Percentiles rank a stretch among this genome's conserved stretches.
Evolutionary conservation across 1,284 basidiomycete species (phyloP).

Genomic region (Ganoderma leucocontextum): DNA sequence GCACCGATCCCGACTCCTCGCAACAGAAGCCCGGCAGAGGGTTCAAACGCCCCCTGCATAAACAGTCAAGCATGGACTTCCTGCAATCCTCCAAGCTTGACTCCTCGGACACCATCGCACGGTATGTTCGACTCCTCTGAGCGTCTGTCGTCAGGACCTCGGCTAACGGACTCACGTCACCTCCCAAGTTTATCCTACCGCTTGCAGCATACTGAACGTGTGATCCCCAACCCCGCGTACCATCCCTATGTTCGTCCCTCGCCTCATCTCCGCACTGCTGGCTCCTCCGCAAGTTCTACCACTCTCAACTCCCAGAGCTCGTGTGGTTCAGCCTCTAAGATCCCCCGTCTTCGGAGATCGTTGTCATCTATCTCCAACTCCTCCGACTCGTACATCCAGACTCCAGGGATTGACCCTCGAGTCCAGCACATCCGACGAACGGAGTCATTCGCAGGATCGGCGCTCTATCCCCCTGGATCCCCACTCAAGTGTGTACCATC

Average conservation of each 20-base stretch:
- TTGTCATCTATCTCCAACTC: constrained; percentile 47
- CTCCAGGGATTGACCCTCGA: constrained; percentile 38
- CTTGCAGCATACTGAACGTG: constrained; percentile 70
- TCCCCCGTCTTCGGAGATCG: constrained; percentile 44
- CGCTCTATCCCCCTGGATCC: constrained; percentile 38
- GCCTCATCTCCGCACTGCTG: constrained; percentile 40
- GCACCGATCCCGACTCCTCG: constrained; percentile 46
- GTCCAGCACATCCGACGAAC: constrained; percentile 42
- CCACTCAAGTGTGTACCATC: constrained; percentile 52
- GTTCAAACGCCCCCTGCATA: constrained; percentile 67
- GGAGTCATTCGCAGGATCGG: constrained; percentile 42
- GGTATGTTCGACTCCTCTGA: constrained; percentile 51
- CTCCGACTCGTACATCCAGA: constrained; percentile 41
- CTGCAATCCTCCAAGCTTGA: constrained; percentile 58
- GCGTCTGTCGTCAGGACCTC: constrained; percentile 26
- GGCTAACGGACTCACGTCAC: constrained; percentile 23
- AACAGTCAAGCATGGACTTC: constrained; percentile 88
- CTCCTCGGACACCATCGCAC: constrained; percentile 61
- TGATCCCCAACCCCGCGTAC: constrained; percentile 57
- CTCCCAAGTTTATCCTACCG: constrained; percentile 66
- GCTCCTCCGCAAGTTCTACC: constrained; percentile 71
- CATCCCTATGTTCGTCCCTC: constrained; percentile 60
- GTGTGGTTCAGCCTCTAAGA: constrained; percentile 45
- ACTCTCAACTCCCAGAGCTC: constrained; percentile 70
- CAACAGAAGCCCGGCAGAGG: constrained; percentile 53